phyloP scores from a whole-genome alignment of 495 filamentous ascomycete genomes.

The Aspergillus baeticus region DNA sequence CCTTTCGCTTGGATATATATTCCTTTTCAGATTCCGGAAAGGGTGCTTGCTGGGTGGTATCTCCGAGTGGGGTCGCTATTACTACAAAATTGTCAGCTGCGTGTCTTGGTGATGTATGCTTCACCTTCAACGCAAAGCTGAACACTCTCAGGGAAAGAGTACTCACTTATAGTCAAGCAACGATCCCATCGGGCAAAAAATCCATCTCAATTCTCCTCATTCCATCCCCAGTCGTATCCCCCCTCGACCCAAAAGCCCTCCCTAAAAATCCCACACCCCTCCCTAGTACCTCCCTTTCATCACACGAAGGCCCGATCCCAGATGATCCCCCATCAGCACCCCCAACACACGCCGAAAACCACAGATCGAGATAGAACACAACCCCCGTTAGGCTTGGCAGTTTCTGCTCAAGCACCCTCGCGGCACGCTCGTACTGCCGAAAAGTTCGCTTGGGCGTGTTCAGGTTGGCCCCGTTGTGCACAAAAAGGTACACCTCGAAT shows the following conservation, averaged over 20 bases:
- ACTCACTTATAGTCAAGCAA: constrained; percentile 1
- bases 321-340: not conserved
- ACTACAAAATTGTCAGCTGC: not conserved
- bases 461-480: constrained; percentile 17
- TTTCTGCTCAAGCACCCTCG: constrained; percentile 22
- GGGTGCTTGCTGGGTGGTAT: not conserved
- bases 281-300: constrained; percentile 29
- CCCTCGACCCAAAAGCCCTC: constrained; percentile 26
- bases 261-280: constrained; percentile 35
- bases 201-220: constrained; percentile 26
- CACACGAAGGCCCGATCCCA: constrained; percentile 13
- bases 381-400: constrained; percentile 29
- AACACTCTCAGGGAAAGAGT: not conserved
- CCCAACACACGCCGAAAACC: constrained; percentile 31
- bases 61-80: not conserved
- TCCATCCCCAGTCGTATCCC: constrained; percentile 22
- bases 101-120: no score
- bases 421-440: constrained; percentile 33
- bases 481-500: constrained; percentile 44
- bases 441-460: constrained; percentile 36
- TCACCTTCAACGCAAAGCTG: no score
- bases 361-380: constrained; percentile 38
- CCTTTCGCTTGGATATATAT: not conserved
- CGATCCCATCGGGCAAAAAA: constrained; percentile 32
- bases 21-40: not conserved